These are phyloP conservation scores for Lycium barbarum DNA, from an alignment of 257 asterid species.

Conservation along the genomic window DNA sequence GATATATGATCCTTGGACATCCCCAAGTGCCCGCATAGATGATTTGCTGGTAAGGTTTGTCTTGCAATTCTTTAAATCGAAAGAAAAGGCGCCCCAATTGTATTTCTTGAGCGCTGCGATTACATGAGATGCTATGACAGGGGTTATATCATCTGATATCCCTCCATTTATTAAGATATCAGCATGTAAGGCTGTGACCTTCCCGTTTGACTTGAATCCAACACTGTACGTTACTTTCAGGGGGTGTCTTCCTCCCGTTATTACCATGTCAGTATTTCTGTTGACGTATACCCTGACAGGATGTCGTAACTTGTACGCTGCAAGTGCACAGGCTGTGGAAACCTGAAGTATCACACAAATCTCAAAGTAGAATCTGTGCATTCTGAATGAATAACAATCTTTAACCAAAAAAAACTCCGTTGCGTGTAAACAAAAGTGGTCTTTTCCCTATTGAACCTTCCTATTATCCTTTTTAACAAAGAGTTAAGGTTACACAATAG, in stretches of 20 bases:
- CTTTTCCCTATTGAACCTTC: background rate
- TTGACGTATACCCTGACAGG: constrained; percentile 72
- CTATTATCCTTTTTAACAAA: background rate
- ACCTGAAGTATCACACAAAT: constrained; percentile 46
- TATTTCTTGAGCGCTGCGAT: constrained; percentile 59
- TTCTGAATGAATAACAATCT: background rate
- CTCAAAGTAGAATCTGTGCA: background rate
- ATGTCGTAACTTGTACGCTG: constrained; percentile 67
- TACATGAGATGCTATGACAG: constrained; percentile 52
- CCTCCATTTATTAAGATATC: constrained; percentile 72
- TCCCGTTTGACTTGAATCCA: constrained; percentile 72
- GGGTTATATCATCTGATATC: constrained; percentile 58
- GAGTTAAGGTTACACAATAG: background rate
- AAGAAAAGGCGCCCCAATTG: constrained; percentile 72
- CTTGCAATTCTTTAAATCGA: constrained; percentile 67
- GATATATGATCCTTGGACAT: constrained; percentile 68
- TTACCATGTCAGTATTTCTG: constrained; percentile 72
- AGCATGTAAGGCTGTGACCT: constrained; percentile 71
- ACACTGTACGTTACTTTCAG: constrained; percentile 70
- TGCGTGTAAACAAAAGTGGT: background rate
- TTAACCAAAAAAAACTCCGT: background rate
- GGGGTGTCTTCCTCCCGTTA: constrained; percentile 78
- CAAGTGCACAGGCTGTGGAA: constrained; percentile 79
- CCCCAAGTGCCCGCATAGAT: constrained; percentile 80
- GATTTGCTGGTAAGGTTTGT: constrained; percentile 69